A percentile compares a stretch with the other conserved stretches of the same genome.
Evolutionary conservation across 495 filamentous ascomycete species (phyloP).

Genomic region (Aspergillus funiculosus): DNA sequence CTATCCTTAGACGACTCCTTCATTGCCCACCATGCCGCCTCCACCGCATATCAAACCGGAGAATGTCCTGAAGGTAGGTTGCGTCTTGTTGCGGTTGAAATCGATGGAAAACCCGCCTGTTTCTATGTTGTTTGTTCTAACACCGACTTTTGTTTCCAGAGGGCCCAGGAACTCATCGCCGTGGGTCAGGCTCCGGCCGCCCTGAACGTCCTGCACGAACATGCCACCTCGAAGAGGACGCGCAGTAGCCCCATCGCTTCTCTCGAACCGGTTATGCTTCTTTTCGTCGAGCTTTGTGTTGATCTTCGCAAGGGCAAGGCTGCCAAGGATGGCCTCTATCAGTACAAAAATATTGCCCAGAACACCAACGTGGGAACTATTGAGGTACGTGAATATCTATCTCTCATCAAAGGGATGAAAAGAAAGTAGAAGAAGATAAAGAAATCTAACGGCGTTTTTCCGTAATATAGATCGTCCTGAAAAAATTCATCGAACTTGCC

Average conservation of each 20-base stretch:
- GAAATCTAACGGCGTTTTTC: conserved; percentile 21
- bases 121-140: conserved; percentile 1
- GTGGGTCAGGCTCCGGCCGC: conserved; percentile 90
- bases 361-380: conserved; percentile 98
- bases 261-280: conserved; percentile 95
- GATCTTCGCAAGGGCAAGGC: conserved; percentile 95
- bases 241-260: conserved; percentile 96
- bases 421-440: neutral
- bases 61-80: conserved; percentile 86
- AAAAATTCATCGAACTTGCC: conserved; percentile 95
- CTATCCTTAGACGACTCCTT: conserved; percentile 6
- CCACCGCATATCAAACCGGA: conserved; percentile 95
- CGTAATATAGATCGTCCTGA: conserved; percentile 76
- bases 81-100: neutral
- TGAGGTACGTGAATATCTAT: conserved; percentile 54
- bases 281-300: conserved; percentile 93
- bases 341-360: conserved; percentile 99
- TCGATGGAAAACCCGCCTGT: neutral
- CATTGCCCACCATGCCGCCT: conserved; percentile 72
- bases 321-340: conserved; percentile 96
- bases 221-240: conserved; percentile 95
- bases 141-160: conserved; percentile 34
- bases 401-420: neutral
- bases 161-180: conserved; percentile 96
- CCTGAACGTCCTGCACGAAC: conserved; percentile 92